Conservation (phyloP, 805 yeast species). For the Saturnispora ahearnii region DNA sequence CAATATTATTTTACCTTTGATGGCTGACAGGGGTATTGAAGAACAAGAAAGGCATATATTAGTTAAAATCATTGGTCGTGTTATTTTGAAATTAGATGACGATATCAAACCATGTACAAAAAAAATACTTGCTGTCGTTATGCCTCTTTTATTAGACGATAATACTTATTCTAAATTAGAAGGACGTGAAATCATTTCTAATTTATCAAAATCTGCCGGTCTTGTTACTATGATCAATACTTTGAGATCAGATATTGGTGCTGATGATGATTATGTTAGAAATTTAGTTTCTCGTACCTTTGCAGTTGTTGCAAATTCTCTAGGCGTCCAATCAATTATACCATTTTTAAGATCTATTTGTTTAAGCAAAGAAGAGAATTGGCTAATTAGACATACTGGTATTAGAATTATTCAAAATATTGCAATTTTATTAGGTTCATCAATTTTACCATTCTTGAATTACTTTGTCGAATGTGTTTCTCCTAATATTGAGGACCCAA, state of each 20-base stretch:
- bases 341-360: constrained; percentile 82
- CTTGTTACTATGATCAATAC: constrained; percentile 69
- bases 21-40: constrained; percentile 62
- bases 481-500: constrained; percentile 57
- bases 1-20: constrained; percentile 62
- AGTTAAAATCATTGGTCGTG: constrained; percentile 65
- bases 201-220: constrained; percentile 74
- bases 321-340: constrained; percentile 61
- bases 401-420: constrained; percentile 67
- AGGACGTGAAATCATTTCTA: constrained; percentile 71
- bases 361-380: constrained; percentile 53
- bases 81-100: constrained; percentile 57
- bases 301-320: constrained; percentile 74
- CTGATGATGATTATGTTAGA: constrained; percentile 72
- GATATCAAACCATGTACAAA: constrained; percentile 64
- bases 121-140: constrained; percentile 59
- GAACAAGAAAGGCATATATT: constrained; percentile 79
- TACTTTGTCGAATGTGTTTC: constrained; percentile 54
- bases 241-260: constrained; percentile 74
- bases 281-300: constrained; percentile 68
- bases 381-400: constrained; percentile 84
- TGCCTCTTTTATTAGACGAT: constrained; percentile 75
- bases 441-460: constrained; percentile 64
- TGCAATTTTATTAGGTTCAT: constrained; percentile 58
- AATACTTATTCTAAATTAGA: constrained; percentile 66